Conservation (phyloP, 2,329 filamentous ascomycete species). For the Fusarium veterinarium region DNA sequence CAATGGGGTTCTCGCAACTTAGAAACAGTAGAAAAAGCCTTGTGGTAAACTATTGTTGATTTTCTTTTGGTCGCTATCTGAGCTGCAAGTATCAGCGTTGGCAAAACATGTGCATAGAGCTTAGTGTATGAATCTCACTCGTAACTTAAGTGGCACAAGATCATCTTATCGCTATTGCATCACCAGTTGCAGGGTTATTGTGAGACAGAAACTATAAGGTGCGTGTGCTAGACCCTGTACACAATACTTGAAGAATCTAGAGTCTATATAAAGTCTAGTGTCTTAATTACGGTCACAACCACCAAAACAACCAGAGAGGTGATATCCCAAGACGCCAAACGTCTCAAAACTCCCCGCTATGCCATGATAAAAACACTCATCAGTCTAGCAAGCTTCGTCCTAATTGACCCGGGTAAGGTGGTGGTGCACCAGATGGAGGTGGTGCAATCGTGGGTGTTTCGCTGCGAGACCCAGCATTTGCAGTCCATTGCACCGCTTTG, state of each 20-base stretch:
- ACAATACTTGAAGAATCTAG: slow-evolving; percentile 19
- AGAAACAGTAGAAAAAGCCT: not conserved
- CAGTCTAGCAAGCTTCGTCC: slow-evolving; percentile 41
- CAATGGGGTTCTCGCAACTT: not conserved
- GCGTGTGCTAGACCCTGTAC: not conserved
- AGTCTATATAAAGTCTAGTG: slow-evolving; percentile 20
- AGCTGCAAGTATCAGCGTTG: not conserved
- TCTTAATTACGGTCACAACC: not conserved
- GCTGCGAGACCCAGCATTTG: slow-evolving; percentile 11
- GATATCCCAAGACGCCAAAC: slow-evolving; percentile 10
- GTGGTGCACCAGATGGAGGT: slow-evolving; percentile 40
- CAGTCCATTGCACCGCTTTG: slow-evolving; percentile 58
- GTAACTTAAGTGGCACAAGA: accelerated
- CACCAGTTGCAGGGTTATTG: not conserved
- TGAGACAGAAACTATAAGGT: not conserved
- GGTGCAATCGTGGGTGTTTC: slow-evolving; percentile 11
- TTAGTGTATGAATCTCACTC: not conserved
- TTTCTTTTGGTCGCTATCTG: not conserved
- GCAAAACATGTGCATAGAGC: too few relatives aligned
- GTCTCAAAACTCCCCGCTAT: slow-evolving; percentile 34
- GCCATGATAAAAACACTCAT: slow-evolving; percentile 10
- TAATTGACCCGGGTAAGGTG: slow-evolving; percentile 13
- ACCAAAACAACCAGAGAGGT: not conserved
- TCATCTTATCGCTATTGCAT: not conserved
- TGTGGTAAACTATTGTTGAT: not conserved